A percentile compares a stretch with the other conserved stretches of the same genome.
These are phyloP conservation scores for Violaceomyces palustris DNA, from an alignment of 1,284 basidiomycete genomes.

Conservation along the genomic window DNA sequence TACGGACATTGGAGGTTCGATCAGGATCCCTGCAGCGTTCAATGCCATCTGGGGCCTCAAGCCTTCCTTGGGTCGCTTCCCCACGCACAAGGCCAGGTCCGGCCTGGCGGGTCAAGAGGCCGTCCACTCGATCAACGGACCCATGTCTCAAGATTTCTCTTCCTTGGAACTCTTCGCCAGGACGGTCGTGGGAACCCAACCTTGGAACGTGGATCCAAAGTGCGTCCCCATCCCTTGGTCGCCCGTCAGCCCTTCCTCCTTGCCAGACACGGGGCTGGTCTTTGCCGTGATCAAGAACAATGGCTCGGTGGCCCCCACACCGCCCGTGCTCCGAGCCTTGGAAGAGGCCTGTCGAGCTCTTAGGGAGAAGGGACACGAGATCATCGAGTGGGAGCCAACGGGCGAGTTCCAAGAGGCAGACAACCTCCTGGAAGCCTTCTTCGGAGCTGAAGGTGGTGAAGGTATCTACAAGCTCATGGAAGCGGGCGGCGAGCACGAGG, in stretches of 20 bases:
- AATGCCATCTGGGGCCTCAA: slow-evolving; percentile 27
- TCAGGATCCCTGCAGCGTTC: slow-evolving; percentile 28
- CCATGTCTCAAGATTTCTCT: slow-evolving; percentile 20
- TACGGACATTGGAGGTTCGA: slow-evolving; percentile 34
- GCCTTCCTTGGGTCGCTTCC: slow-evolving; percentile 29
- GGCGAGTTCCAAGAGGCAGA: slow-evolving; percentile 12
- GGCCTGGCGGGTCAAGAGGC: slow-evolving; percentile 30
- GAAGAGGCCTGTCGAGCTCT: slow-evolving; percentile 62
- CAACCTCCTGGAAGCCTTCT: slow-evolving; percentile 12
- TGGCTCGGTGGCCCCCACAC: slow-evolving; percentile 64
- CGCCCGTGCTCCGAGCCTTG: slow-evolving; percentile 66
- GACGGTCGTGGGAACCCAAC: slow-evolving; percentile 23
- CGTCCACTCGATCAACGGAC: slow-evolving; percentile 28
- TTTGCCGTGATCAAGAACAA: slow-evolving; percentile 66
- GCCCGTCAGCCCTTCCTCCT: slow-evolving; percentile 1
- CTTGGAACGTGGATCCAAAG: slow-evolving; percentile 30
- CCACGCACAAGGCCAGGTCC: slow-evolving; percentile 15
- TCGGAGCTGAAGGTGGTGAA: slow-evolving; percentile 29
- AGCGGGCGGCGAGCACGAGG: slow-evolving; percentile 17
- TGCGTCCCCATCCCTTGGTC: slow-evolving; percentile 34
- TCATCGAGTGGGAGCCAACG: slow-evolving; percentile 56
- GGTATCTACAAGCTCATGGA: slow-evolving; percentile 27
- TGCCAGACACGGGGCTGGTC: slow-evolving; percentile 54
- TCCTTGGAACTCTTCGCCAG: slow-evolving; percentile 27
- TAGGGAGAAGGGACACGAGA: slow-evolving; percentile 64